Conservation (phyloP, 345 rosid species). For the Populus alba region DNA sequence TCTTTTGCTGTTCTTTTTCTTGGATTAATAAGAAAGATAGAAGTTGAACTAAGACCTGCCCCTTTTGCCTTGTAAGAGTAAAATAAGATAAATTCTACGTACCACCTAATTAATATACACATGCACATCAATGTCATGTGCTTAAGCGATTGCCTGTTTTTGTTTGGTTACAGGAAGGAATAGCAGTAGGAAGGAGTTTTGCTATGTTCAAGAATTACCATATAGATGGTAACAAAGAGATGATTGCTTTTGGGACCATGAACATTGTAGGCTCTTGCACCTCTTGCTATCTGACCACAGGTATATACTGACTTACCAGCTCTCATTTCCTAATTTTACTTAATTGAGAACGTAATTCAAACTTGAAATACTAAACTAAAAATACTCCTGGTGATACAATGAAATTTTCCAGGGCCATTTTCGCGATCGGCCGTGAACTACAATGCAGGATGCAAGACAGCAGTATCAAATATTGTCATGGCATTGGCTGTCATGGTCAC, state of each 20-base stretch:
- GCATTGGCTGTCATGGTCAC: constrained; percentile 84
- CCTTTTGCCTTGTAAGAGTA: not conserved
- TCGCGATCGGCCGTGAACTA: constrained; percentile 90
- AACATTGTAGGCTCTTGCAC: constrained; percentile 89
- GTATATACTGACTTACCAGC: constrained; percentile 20
- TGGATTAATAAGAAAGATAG: not conserved
- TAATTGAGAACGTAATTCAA: not conserved
- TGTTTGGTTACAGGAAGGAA: constrained; percentile 66
- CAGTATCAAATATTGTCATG: constrained; percentile 91
- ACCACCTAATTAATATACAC: not conserved
- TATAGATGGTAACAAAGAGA: constrained; percentile 94
- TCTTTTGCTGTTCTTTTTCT: not conserved
- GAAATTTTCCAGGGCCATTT: constrained; percentile 65
- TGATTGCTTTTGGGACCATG: constrained; percentile 94
- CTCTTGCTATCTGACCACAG: constrained; percentile 85
- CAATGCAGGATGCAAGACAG: constrained; percentile 89
- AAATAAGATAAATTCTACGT: not conserved
- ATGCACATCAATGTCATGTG: not conserved
- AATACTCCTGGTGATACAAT: not conserved
- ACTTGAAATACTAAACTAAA: not conserved
- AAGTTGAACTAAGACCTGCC: not conserved
- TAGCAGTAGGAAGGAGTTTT: constrained; percentile 92
- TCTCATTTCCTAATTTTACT: not conserved
- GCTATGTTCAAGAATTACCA: constrained; percentile 88
- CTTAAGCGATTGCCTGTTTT: not conserved